These are phyloP conservation scores for Coniochaeta pulveracea DNA, from an alignment of 2,329 filamentous ascomycete genomes.

Conservation along the genomic window DNA sequence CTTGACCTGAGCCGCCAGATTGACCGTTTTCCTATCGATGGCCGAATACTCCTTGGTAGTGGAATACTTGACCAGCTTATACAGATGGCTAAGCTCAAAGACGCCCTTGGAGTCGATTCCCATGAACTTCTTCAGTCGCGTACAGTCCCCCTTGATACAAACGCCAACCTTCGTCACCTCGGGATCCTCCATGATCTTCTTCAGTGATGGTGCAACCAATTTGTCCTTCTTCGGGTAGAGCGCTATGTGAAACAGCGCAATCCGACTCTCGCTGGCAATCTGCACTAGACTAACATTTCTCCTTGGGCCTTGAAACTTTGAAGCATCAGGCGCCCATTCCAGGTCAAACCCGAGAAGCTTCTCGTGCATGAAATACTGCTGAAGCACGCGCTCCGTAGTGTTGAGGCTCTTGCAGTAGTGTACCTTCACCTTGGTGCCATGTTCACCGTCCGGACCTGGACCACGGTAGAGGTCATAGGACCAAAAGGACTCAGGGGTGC, in stretches of 20 bases:
- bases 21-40: conserved; percentile 57
- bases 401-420: conserved; percentile 65
- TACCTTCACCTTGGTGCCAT: conserved; percentile 47
- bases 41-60: conserved; percentile 32
- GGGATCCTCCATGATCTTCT: conserved; percentile 59
- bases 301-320: conserved; percentile 37
- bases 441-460: conserved; percentile 23
- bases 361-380: conserved; percentile 55
- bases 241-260: conserved; percentile 75
- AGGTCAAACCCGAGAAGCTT: conserved; percentile 77
- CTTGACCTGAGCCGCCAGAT: conserved; percentile 57
- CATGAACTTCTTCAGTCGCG: conserved; percentile 56
- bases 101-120: conserved; percentile 52
- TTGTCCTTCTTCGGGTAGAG: conserved; percentile 41
- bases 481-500: conserved; percentile 49
- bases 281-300: conserved; percentile 74
- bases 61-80: conserved; percentile 63
- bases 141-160: conserved; percentile 58
- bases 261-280: conserved; percentile 62
- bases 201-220: conserved; percentile 60
- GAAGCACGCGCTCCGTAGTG: conserved; percentile 54
- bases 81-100: conserved; percentile 74
- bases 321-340: conserved; percentile 60
- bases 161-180: conserved; percentile 68
- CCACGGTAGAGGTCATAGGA: conserved; percentile 56